A percentile compares a stretch with the other conserved stretches of the same genome.
Evolutionary conservation across 306 rosid species (phyloP).

Genomic region (Ochetophila trinervis): DNA sequence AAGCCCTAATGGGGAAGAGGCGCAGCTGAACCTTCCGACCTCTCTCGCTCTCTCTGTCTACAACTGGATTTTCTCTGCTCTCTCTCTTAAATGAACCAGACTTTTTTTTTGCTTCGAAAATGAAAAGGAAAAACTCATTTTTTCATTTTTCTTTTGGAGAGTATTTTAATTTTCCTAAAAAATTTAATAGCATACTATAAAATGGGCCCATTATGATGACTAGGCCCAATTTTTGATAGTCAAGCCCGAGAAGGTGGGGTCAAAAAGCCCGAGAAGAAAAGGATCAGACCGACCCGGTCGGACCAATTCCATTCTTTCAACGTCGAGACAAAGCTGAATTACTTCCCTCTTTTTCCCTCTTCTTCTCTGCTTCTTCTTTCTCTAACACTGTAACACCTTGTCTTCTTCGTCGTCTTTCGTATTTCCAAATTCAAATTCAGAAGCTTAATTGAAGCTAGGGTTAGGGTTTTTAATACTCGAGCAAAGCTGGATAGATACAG

Average conservation of each 20-base stretch:
- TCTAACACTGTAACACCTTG: too few relatives aligned
- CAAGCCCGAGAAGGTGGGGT: neutral
- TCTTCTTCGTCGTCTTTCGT: neutral
- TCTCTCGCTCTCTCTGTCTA: too few relatives aligned
- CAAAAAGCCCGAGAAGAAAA: neutral
- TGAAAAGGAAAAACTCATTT: too few relatives aligned
- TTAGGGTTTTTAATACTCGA: slow-evolving; percentile 40
- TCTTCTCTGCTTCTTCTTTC: neutral
- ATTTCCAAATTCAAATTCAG: neutral
- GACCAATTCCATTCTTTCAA: neutral
- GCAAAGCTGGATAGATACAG: slow-evolving; percentile 93
- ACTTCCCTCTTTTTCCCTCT: neutral
- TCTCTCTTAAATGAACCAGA: too few relatives aligned
- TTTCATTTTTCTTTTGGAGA: too few relatives aligned
- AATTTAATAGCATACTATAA: too few relatives aligned
- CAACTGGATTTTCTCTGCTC: too few relatives aligned
- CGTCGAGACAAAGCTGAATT: neutral
- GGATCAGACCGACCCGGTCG: neutral
- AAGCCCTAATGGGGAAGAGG: too few relatives aligned
- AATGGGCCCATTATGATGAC: too few relatives aligned
- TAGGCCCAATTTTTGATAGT: neutral
- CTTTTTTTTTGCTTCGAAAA: too few relatives aligned
- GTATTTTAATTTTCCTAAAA: too few relatives aligned
- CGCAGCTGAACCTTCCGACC: too few relatives aligned
- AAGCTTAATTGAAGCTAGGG: slow-evolving; percentile 13